Conservation (phyloP, 2,329 filamentous ascomycete genomes). For the Allantophomopsis cytisporea region DNA sequence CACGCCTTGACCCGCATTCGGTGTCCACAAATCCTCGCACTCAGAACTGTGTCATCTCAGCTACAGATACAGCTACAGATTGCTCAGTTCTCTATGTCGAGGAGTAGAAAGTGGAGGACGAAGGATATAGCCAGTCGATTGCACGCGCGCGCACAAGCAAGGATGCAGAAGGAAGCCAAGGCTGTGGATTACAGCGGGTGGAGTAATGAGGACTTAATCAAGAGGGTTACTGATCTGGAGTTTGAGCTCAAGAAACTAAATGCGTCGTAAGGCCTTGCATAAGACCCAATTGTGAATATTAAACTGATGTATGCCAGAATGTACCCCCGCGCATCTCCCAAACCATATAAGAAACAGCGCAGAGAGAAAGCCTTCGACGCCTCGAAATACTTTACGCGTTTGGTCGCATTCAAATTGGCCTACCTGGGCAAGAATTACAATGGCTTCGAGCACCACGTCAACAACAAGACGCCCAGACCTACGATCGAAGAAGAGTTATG, state of each 20-base stretch:
- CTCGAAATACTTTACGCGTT: slow-evolving; percentile 66
- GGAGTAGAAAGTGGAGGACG: slow-evolving; percentile 6
- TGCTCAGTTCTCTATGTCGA: slow-evolving; percentile 4
- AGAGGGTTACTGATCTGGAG: slow-evolving; percentile 56
- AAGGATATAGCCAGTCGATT: slow-evolving; percentile 4
- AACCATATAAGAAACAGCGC: slow-evolving; percentile 15
- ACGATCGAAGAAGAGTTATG: slow-evolving; percentile 90
- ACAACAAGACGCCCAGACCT: slow-evolving; percentile 52
- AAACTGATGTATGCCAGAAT: not conserved
- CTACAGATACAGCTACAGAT: no score
- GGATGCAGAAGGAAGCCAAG: slow-evolving; percentile 15
- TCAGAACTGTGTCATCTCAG: no score
- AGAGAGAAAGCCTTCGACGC: slow-evolving; percentile 44
- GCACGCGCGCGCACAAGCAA: slow-evolving; percentile 6
- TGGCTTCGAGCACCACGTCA: slow-evolving; percentile 77
- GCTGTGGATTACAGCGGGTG: slow-evolving; percentile 46
- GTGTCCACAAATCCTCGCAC: no score
- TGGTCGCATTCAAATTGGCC: slow-evolving; percentile 84
- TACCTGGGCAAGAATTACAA: slow-evolving; percentile 88
- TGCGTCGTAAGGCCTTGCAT: slow-evolving; percentile 14
- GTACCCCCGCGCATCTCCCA: slow-evolving; percentile 19
- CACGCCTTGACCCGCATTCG: no score
- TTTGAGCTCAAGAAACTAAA: slow-evolving; percentile 41
- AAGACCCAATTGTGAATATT: slow-evolving; percentile 1
- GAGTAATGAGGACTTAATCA: slow-evolving; percentile 55